A percentile compares a stretch with the other conserved stretches of the same genome.
These are phyloP conservation scores for Holtermanniella nyarrowii DNA, from an alignment of 768 basidiomycete species.

Conservation along the genomic window DNA sequence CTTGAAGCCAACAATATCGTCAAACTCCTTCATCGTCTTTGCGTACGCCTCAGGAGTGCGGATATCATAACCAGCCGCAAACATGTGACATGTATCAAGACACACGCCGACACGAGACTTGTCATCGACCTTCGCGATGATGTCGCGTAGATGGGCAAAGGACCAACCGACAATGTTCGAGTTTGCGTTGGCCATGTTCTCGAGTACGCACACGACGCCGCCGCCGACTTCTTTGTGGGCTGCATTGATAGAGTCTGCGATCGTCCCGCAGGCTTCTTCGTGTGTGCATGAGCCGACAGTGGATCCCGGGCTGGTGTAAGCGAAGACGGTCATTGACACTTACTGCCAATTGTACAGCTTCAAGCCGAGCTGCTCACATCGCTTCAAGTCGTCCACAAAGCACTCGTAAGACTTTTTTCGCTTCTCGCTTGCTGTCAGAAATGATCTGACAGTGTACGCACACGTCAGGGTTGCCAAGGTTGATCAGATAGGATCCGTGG, in stretches of 20 bases:
- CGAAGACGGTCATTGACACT: conserved; percentile 30
- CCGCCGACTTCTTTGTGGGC: conserved; percentile 54
- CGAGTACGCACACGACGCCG: conserved; percentile 56
- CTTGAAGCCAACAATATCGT: conserved; percentile 55
- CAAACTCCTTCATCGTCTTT: conserved; percentile 59
- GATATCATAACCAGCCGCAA: conserved; percentile 75
- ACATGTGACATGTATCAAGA: conserved; percentile 77
- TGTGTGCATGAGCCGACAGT: conserved; percentile 60
- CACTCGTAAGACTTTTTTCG: conserved; percentile 46
- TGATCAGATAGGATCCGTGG: conserved; percentile 77
- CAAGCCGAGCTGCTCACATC: conserved; percentile 68
- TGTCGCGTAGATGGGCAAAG: conserved; percentile 57
- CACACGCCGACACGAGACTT: conserved; percentile 71
- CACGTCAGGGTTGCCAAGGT: conserved; percentile 67
- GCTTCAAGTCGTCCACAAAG: conserved; percentile 68
- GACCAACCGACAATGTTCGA: conserved; percentile 62
- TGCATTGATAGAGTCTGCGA: conserved; percentile 64
- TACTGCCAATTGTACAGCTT: conserved; percentile 76
- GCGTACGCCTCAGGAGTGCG: conserved; percentile 62
- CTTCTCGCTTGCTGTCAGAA: conserved; percentile 17
- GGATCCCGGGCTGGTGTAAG: conserved; percentile 58
- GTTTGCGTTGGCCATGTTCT: conserved; percentile 79
- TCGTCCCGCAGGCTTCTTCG: conserved; percentile 53
- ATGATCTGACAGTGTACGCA: conserved; percentile 47
- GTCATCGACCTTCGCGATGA: conserved; percentile 61